Evolutionary conservation across 768 basidiomycete species (phyloP).

Genomic region (Tylopilus sp.): DNA sequence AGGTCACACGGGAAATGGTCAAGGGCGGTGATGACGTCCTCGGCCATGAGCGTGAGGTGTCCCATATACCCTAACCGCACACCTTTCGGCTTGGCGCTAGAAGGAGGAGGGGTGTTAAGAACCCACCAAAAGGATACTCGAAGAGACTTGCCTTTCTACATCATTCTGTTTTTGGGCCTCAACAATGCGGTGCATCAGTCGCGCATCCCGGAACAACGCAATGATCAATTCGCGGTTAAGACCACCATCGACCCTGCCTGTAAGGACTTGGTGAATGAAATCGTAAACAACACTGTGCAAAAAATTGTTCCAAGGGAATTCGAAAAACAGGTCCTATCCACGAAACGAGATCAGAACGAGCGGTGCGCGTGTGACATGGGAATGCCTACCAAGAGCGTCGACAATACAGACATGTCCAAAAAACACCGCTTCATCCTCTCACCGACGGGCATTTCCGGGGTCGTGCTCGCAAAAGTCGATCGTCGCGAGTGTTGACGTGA

Average conservation of each 20-base stretch:
- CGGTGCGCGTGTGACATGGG: neutral
- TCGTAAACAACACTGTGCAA: conserved; percentile 96
- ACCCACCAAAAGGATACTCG: neutral
- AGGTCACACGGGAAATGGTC: too few relatives aligned
- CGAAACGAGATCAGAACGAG: neutral
- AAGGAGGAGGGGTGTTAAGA: neutral
- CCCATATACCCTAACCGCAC: conserved; percentile 95
- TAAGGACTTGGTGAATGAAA: conserved; percentile 90
- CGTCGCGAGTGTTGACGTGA: conserved; percentile 59
- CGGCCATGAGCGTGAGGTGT: conserved; percentile 90
- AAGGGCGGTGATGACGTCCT: conserved; percentile 88
- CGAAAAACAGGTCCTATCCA: conserved; percentile 85
- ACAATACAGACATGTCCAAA: conserved; percentile 67
- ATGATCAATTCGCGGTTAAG: conserved; percentile 82
- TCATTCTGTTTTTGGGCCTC: conserved; percentile 84
- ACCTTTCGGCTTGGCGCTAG: conserved; percentile 68
- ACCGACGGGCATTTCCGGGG: conserved; percentile 55
- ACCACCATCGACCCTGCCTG: conserved; percentile 78
- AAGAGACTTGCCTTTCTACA: conserved; percentile 53
- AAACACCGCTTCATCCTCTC: conserved; percentile 79
- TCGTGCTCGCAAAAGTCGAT: conserved; percentile 32
- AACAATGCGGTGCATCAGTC: conserved; percentile 79
- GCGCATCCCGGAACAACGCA: conserved; percentile 82
- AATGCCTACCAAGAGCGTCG: conserved; percentile 69
- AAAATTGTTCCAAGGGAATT: conserved; percentile 97